These are phyloP conservation scores for Rosa multiflora DNA, from an alignment of 306 rosid genomes.

Conservation along the genomic window DNA sequence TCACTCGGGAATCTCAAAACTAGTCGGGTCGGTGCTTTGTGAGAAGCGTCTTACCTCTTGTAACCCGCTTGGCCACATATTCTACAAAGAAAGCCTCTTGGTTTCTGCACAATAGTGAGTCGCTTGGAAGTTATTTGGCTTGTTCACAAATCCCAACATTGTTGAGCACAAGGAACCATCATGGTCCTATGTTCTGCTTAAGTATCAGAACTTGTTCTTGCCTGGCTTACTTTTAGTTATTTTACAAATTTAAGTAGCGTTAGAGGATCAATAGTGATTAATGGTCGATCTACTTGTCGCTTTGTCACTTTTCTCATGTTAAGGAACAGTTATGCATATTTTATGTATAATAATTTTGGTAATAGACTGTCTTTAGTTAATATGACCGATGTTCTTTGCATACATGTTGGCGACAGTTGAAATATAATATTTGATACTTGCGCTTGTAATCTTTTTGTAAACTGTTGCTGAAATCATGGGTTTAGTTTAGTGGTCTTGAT, in stretches of 20 bases:
- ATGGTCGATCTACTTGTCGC: neutral
- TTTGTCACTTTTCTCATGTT: neutral
- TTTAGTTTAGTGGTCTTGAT: neutral
- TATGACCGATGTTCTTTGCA: neutral
- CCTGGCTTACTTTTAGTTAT: neutral
- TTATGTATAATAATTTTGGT: neutral
- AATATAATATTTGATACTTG: neutral
- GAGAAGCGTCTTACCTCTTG: too few species aligned
- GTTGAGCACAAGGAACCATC: neutral
- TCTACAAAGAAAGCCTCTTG: too few species aligned
- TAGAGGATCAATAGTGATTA: neutral
- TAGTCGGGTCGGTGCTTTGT: too few species aligned
- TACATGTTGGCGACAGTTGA: neutral
- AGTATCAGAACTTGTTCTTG: neutral
- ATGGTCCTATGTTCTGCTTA: neutral
- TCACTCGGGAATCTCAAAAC: too few species aligned
- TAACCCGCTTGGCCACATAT: too few species aligned
- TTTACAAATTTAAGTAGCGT: neutral
- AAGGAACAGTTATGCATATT: too few species aligned
- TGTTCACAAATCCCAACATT: neutral
- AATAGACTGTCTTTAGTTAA: neutral
- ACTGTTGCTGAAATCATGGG: constrained; percentile 1
- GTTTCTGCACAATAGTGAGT: too few species aligned
- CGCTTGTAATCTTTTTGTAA: neutral
- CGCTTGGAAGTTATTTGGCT: neutral